These are phyloP conservation scores for Backusella westeae DNA, from an alignment of 192 early-diverging fungal species.

Conservation along the genomic window DNA sequence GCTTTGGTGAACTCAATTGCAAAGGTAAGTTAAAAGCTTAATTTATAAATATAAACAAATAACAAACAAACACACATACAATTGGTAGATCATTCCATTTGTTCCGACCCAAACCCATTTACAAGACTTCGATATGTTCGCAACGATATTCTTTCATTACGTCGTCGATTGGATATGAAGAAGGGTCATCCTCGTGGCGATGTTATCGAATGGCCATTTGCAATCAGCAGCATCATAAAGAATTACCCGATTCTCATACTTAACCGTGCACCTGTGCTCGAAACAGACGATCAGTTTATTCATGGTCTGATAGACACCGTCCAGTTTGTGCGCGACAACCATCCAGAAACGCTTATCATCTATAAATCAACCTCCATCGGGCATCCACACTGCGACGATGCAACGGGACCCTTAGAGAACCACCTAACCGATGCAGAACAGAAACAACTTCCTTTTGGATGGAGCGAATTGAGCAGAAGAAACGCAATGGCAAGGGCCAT, in stretches of 20 bases:
- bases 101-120: conserved; percentile 27
- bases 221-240: conserved; percentile 23
- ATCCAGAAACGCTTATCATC: conserved; percentile 42
- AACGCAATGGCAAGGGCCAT: conserved; percentile 48
- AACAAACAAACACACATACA: not conserved
- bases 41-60: not conserved
- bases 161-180: not conserved
- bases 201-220: conserved; percentile 44
- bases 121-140: conserved; percentile 35
- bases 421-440: conserved; percentile 33
- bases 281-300: conserved; percentile 39
- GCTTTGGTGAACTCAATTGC: conserved; percentile 52
- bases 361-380: conserved; percentile 47
- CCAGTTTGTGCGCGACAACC: conserved; percentile 25
- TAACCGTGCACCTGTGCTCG: conserved; percentile 39
- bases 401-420: conserved; percentile 30
- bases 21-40: conserved; percentile 23
- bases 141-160: conserved; percentile 46
- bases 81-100: conserved; percentile 37
- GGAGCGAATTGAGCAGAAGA: conserved; percentile 41
- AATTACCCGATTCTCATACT: conserved; percentile 45
- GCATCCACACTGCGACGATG: conserved; percentile 42
- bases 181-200: conserved; percentile 34
- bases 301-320: conserved; percentile 30
- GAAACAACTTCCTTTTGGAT: conserved; percentile 32